phyloP scores from a whole-genome alignment of 2,329 filamentous ascomycete species.

The Phialophora verrucosa region DNA sequence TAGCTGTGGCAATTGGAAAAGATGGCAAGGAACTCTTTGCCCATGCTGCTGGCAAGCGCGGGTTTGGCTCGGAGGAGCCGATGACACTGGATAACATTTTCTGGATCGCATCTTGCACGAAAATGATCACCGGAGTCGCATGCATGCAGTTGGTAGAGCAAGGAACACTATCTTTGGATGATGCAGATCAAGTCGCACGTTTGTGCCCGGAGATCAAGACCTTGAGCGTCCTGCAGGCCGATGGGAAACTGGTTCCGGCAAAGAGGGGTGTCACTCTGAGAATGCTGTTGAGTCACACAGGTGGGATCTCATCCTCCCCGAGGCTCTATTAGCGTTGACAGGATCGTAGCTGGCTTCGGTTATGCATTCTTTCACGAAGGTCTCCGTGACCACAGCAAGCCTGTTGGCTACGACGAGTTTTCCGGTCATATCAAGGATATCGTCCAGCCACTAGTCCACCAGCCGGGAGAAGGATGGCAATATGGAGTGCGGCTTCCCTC shows the following conservation, averaged over 20 bases:
- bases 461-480: conserved; percentile 67
- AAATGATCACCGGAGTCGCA: conserved; percentile 59
- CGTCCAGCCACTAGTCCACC: conserved; percentile 62
- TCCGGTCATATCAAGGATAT: conserved; percentile 60
- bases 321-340: conserved; percentile 18
- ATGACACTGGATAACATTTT: conserved; percentile 42
- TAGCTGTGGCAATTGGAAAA: conserved; percentile 38
- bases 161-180: conserved; percentile 56
- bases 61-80: conserved; percentile 28
- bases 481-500: conserved; percentile 59
- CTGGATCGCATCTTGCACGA: conserved; percentile 65
- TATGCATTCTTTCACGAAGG: conserved; percentile 56
- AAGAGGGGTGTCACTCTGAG: conserved; percentile 55
- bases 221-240: conserved; percentile 52
- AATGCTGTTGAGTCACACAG: conserved; percentile 58
- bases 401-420: conserved; percentile 64
- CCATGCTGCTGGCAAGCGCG: conserved; percentile 40
- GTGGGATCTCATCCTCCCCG: conserved; percentile 44
- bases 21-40: conserved; percentile 39
- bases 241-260: conserved; percentile 44
- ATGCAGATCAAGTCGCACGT: conserved; percentile 53
- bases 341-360: conserved; percentile 45
- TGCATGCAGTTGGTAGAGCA: conserved; percentile 64
- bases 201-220: conserved; percentile 52
- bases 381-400: conserved; percentile 48